These are phyloP conservation scores for Sporobolus alterniflorus DNA, from an alignment of 202 grass and related monocot species.

Conservation along the genomic window DNA sequence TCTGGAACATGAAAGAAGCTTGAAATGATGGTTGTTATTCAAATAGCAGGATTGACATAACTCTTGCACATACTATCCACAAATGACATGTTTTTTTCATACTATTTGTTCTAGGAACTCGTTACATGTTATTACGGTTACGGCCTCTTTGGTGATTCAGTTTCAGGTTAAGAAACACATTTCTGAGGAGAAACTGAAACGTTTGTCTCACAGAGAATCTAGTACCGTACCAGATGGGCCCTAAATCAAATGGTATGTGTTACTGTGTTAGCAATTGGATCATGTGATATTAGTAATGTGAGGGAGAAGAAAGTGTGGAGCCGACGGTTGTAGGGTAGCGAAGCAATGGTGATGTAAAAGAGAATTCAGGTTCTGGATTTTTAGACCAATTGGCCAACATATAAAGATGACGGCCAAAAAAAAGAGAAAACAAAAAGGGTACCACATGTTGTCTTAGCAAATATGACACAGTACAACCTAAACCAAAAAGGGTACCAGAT, in stretches of 20 bases:
- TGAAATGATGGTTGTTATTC: too few species aligned
- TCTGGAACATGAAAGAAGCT: conserved; percentile 51
- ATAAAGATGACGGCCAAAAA: not conserved
- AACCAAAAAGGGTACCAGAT: not conserved
- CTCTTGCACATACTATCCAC: too few species aligned
- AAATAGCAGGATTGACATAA: too few species aligned
- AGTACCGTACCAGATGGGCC: too few species aligned
- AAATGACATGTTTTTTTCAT: too few species aligned
- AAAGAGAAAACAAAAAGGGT: not conserved
- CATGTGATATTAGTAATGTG: not conserved
- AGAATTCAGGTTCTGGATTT: not conserved
- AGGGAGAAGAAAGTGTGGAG: not conserved
- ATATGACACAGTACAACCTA: not conserved
- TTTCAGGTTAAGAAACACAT: too few species aligned
- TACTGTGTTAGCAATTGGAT: not conserved
- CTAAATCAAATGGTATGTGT: not conserved
- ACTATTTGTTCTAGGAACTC: too few species aligned
- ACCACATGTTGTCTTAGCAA: not conserved
- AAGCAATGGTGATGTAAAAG: not conserved
- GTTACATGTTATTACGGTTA: too few species aligned
- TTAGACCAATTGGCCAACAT: not conserved
- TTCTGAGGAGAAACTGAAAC: too few species aligned
- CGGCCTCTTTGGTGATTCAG: too few species aligned
- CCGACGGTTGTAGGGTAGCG: not conserved
- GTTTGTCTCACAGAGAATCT: too few species aligned